A percentile compares a stretch with the other conserved stretches of the same genome.
phyloP scores from a whole-genome alignment of 768 basidiomycete species.

The Pleurotus citrinopileatus region DNA sequence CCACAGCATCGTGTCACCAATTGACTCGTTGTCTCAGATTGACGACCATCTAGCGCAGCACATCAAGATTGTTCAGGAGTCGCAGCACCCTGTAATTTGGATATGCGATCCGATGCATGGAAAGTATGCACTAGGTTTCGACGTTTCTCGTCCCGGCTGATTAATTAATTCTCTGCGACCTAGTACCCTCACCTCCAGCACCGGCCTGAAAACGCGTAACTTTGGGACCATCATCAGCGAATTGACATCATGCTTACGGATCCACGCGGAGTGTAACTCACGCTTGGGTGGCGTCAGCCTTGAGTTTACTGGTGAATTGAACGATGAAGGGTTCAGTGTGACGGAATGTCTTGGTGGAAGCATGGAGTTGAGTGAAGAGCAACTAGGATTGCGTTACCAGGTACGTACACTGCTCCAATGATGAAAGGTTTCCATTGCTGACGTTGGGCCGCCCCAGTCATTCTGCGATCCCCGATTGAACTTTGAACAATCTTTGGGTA shows the following conservation, averaged over 20 bases:
- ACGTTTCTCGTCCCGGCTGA: neutral
- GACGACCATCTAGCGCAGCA: conserved; percentile 73
- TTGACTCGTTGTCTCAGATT: conserved; percentile 43
- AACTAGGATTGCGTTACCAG: conserved; percentile 89
- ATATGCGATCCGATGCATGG: conserved; percentile 99
- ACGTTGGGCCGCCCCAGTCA: conserved; percentile 49
- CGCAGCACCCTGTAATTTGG: conserved; percentile 89
- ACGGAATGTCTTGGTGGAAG: conserved; percentile 97
- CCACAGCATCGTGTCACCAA: neutral
- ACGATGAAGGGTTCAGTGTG: conserved; percentile 89
- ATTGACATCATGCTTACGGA: conserved; percentile 74
- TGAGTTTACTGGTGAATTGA: conserved; percentile 90
- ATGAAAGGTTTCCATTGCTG: neutral
- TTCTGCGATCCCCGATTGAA: conserved; percentile 96
- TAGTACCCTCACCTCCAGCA: conserved; percentile 80
- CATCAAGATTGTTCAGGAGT: conserved; percentile 74
- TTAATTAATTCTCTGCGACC: neutral
- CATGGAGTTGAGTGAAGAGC: conserved; percentile 89
- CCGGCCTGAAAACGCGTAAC: conserved; percentile 86
- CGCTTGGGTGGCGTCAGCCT: conserved; percentile 82
- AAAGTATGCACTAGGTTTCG: conserved; percentile 64
- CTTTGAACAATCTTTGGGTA: conserved; percentile 92
- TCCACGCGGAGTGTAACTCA: conserved; percentile 74
- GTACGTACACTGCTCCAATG: conserved; percentile 28
- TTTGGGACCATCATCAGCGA: conserved; percentile 89